These are phyloP conservation scores for Porcisia deanei DNA, from an alignment of 208 protist genomes.

Conservation along the genomic window DNA sequence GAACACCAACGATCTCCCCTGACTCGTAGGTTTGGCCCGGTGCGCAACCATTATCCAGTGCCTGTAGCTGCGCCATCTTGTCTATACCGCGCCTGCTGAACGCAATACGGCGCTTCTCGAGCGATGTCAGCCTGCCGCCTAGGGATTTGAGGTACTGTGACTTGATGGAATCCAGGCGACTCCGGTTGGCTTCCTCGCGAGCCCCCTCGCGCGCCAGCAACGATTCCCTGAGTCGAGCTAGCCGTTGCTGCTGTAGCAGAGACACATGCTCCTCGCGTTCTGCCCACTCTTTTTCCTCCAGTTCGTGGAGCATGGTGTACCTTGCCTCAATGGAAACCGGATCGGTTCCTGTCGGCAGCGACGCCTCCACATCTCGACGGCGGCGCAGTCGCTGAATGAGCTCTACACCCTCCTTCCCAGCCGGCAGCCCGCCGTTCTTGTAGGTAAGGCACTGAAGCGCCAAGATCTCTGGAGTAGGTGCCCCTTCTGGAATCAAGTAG, in stretches of 20 bases:
- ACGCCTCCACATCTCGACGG: conserved; percentile 75
- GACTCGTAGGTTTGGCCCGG: background rate
- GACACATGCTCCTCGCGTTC: conserved; percentile 82
- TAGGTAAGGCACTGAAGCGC: conserved; percentile 65
- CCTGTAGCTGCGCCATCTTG: conserved; percentile 16
- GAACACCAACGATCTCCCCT: conserved; percentile 11
- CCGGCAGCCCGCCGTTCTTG: conserved; percentile 68
- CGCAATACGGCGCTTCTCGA: conserved; percentile 38
- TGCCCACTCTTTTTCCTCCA: conserved; percentile 87
- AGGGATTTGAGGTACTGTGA: conserved; percentile 47
- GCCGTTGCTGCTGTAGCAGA: conserved; percentile 73
- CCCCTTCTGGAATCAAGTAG: conserved; percentile 75
- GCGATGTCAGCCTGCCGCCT: conserved; percentile 40
- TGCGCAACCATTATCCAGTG: conserved; percentile 9
- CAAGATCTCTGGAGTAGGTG: conserved; percentile 73
- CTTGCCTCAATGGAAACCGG: conserved; percentile 51
- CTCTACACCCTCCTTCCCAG: conserved; percentile 81
- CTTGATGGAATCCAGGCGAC: conserved; percentile 66
- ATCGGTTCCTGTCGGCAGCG: conserved; percentile 50
- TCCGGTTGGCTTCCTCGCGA: conserved; percentile 56
- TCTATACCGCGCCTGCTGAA: conserved; percentile 37
- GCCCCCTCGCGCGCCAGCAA: conserved; percentile 67
- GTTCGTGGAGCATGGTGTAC: conserved; percentile 56
- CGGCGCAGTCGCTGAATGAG: conserved; percentile 89
- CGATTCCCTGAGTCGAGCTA: conserved; percentile 52